Evolutionary conservation across 2,329 filamentous ascomycete species (phyloP).

Genomic region (Scedosporium minutisporum): DNA sequence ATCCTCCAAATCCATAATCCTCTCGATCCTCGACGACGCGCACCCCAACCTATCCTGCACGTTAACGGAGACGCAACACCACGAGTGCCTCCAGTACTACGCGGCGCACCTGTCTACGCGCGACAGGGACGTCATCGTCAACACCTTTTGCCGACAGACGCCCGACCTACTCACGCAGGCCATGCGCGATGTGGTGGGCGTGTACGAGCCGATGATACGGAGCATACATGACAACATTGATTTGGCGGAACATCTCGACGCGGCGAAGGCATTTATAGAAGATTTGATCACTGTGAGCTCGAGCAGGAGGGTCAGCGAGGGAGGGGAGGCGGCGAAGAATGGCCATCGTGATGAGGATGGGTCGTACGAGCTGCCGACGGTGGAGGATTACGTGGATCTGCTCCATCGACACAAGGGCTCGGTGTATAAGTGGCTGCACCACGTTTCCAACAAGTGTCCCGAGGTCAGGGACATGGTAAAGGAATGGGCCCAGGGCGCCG

Average conservation of each 20-base stretch:
- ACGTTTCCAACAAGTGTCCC: slow-evolving; percentile 57
- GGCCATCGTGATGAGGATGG: no score
- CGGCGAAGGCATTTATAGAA: slow-evolving; percentile 57
- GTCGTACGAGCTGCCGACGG: slow-evolving; percentile 36
- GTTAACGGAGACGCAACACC: slow-evolving; percentile 52
- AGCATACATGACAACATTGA: slow-evolving; percentile 62
- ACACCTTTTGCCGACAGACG: slow-evolving; percentile 54
- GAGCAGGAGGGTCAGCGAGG: slow-evolving; percentile 21
- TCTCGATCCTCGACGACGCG: slow-evolving; percentile 50
- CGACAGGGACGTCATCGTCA: slow-evolving; percentile 63
- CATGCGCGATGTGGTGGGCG: slow-evolving; percentile 53
- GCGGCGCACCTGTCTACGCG: slow-evolving; percentile 60
- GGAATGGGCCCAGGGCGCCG: slow-evolving; percentile 48
- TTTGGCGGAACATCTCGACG: slow-evolving; percentile 57
- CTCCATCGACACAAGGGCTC: slow-evolving; percentile 54
- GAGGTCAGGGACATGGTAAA: slow-evolving; percentile 53
- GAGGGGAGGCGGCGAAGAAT: not conserved
- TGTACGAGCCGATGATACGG: slow-evolving; percentile 68
- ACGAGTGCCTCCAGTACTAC: slow-evolving; percentile 58
- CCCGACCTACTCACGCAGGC: slow-evolving; percentile 66
- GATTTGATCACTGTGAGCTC: slow-evolving; percentile 57
- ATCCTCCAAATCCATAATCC: slow-evolving; percentile 50
- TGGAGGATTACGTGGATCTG: slow-evolving; percentile 63
- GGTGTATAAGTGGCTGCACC: slow-evolving; percentile 62
- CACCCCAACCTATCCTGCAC: slow-evolving; percentile 25